phyloP scores from a whole-genome alignment of 164 flowering plant species.

The Nymphaea thermarum region DNA sequence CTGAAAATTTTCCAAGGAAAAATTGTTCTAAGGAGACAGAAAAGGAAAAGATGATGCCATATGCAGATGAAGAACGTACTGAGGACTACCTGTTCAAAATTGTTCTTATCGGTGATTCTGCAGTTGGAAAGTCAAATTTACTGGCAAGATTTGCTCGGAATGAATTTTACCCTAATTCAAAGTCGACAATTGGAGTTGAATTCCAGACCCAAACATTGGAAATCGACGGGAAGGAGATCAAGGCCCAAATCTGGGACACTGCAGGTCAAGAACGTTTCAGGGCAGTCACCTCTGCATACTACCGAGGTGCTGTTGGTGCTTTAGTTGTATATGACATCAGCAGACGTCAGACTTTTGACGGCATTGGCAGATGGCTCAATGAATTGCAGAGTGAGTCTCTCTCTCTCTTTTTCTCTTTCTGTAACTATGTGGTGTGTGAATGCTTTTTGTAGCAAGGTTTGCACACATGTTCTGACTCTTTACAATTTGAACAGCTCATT shows the following conservation, averaged over 20 bases:
- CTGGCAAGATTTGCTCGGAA: conserved; percentile 62
- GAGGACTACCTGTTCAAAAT: conserved; percentile 68
- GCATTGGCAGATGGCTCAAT: conserved; percentile 63
- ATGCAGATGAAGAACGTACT: conserved; percentile 32
- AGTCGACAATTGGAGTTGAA: conserved; percentile 67
- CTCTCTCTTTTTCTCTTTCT: not conserved
- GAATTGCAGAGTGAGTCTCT: conserved; percentile 51
- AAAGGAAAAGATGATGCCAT: conserved; percentile 26
- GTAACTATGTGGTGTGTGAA: not conserved
- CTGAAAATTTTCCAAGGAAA: too few species aligned
- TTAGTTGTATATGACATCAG: conserved; percentile 59
- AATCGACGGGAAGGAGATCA: conserved; percentile 56
- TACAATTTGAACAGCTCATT: conserved; percentile 41
- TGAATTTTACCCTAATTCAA: conserved; percentile 58
- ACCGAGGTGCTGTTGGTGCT: conserved; percentile 65
- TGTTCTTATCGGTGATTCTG: conserved; percentile 62
- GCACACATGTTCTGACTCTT: not conserved
- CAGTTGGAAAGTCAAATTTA: conserved; percentile 67
- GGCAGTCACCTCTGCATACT: conserved; percentile 68
- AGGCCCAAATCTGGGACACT: conserved; percentile 73
- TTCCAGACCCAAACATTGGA: conserved; percentile 62
- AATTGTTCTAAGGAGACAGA: too few species aligned
- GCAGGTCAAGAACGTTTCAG: conserved; percentile 70
- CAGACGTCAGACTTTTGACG: conserved; percentile 60
- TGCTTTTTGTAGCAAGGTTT: not conserved